Base-by-base conservation (phyloP, 2,329 filamentous ascomycete genomes). In the Pseudogymnoascus sp. region DNA sequence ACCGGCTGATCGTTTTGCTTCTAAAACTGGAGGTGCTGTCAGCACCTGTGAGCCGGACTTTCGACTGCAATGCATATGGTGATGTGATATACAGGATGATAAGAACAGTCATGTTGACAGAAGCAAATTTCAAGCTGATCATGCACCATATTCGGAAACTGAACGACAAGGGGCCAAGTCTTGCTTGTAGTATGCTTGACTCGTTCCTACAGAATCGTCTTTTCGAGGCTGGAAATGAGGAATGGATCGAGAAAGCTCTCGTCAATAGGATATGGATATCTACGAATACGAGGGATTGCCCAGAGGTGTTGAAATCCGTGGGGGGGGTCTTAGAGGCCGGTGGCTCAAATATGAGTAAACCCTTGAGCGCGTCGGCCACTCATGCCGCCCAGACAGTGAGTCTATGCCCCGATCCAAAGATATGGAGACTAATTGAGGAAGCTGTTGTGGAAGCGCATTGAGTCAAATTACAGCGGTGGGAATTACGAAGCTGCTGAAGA, bases 371-470 rank as follows among this genome's bases (percentile, higher is more conserved):
- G 4, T 81, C 84, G 66, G 85, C 86, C 5, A 85, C 89, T 11
- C 84, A 86, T 66, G 87, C 88, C 36, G 83, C 84, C 5, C 88
- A 90, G 68, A 89, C 85, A 36, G 86, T 89, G 71, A 68, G 82
- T 73, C 14, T 5, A 28, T 59, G 28, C 56, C 60, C 64, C 16
- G 28, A 23, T 34, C 4, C 10, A 23, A 6, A 36, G 14, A 59
- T 38, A 34, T 21, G 16, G 18, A 28, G n/a, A 4, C 56, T 63
- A 21, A 56, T 21, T 56, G 0, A 14, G 4, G 10, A 65, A 93
- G 89, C 74, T 96, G 3, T 76, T 96, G 3, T 97, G 92, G 91
- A 95, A 91, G 74, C 83, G 81, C 25, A 79, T 90, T n/a, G 89
- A 92, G 61, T 75, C 78, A 0, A 78, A 79, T 12, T 85, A 84